Evolutionary conservation across 2,329 filamentous ascomycete species (phyloP).

Genomic region (Chaetomiaceae sp.): DNA sequence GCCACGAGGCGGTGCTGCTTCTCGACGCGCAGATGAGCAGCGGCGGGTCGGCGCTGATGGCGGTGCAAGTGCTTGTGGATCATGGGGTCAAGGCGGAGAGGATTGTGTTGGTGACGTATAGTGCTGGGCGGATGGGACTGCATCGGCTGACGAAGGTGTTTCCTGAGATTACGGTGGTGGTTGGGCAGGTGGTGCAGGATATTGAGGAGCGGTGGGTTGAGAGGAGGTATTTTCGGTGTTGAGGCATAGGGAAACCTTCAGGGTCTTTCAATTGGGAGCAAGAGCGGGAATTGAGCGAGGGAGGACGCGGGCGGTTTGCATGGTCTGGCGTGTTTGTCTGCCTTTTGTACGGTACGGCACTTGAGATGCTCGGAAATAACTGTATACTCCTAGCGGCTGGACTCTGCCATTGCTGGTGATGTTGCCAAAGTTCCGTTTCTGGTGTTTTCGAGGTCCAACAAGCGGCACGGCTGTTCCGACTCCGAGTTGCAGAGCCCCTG

Average conservation of each 20-base stretch:
- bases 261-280: not conserved
- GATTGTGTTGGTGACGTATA: slow-evolving; percentile 91
- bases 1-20: slow-evolving; percentile 77
- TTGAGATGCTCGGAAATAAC: not conserved
- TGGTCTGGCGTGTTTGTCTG: slow-evolving; percentile 1
- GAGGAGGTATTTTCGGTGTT: slow-evolving; percentile 86
- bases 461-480: not conserved
- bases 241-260: slow-evolving; percentile 17
- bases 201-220: slow-evolving; percentile 88
- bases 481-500: too few relatives aligned
- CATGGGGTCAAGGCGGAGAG: slow-evolving; percentile 80
- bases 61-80: slow-evolving; percentile 90
- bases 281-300: not conserved
- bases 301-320: not conserved
- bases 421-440: not conserved
- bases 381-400: too few relatives aligned
- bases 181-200: slow-evolving; percentile 76
- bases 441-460: not conserved
- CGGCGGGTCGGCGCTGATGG: slow-evolving; percentile 83
- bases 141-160: slow-evolving; percentile 86
- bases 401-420: too few relatives aligned
- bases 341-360: too few relatives aligned
- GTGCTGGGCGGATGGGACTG: slow-evolving; percentile 77
- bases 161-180: slow-evolving; percentile 79
- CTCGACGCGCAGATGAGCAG: slow-evolving; percentile 93